Evolutionary conservation across 371 early-diverging fungal species (phyloP), one percentile per base, ranked within the genome.

Genomic region (Mortierella sp.): DNA sequence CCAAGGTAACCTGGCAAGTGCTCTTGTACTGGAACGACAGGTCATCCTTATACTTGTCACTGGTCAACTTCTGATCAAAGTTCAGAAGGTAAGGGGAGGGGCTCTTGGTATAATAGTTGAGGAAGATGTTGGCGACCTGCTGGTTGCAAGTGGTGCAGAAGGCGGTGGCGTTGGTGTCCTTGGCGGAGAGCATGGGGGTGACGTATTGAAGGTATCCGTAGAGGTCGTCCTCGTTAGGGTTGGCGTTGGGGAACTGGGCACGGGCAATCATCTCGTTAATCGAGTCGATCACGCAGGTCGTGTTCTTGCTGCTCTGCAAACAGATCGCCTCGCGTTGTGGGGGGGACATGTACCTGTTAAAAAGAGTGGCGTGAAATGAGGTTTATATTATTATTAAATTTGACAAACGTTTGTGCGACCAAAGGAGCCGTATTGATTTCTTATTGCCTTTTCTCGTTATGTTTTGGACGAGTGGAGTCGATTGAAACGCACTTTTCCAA

Each of bases 51-150:
- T 71, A 72, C 8, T 3, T 48, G 12, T 14, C 60, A 12, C 70
- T 72, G 63, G 27, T 70, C 63, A 86, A 56, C 27, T 74, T 46
- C 70, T 79, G 86, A 1, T 18, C 76, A 78, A 86, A 79, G 82
- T 79, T 82, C 70, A 86, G 38, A 49, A 35, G n/a, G 35, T 41
- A 82, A 3, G 86, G 60, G 14, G 86, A 74, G 41, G 86, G 86
- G 41, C 41, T 79, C 80, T 85, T 85, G 48, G 70, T 77, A 70
- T 79, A 85, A 75, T 86, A 75, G 72, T 71, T 82, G 18, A 80
- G 77, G 68, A 86, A 86, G 77, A 86, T 73, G 82, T 86, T 86
- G 77, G 86, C 86, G 46, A 86, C 77, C 72, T 79, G 63, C 54
- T 86, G 78, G 75, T 86, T 86, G 75, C 86, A 86, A 24, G 75